Base-by-base conservation (phyloP, 2,329 filamentous ascomycete genomes). In the Colletotrichum tropicicola region DNA sequence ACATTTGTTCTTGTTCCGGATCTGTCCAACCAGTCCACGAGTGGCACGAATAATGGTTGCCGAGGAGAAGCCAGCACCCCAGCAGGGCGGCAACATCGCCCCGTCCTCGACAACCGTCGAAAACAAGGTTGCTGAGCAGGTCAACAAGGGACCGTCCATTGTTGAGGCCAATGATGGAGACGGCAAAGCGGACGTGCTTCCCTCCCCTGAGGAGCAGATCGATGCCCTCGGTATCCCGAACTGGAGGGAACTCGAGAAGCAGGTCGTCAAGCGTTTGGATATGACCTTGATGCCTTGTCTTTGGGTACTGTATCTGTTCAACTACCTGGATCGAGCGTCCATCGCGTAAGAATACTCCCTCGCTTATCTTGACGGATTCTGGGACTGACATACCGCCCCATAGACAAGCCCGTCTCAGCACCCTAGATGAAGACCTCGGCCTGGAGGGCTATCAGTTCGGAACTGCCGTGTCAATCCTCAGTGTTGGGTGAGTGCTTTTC, bases 381-480 rank as follows among this genome's bases (percentile, higher is more conserved):
- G 15, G 21, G 25, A 13, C 32, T 39, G 30, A 21, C 2, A 6
- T 5, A 3, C 9, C 6, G 15, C 1, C 15, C 17, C 2, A 7
- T 15, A 73, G 70, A 4, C 70, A 73, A 62, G 72, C 70, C 10
- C 61, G 68, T 17, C 68, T 73, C 1, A 68, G 65, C 5, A 55
- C 56, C 1, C 67, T 73, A 8, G 67, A 73, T n/a, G 54, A 68
- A 12, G 71, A 74, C 23, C 67, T 74, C 4, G 66, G 60, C 2
- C 70, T 74, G 4, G 43, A 67, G 1, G 69, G 70, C 1, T 69
- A 66, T 7, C 63, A 73, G 21, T 74, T 70, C 39, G 71, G 70
- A 12, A 66, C 69, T 8, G 72, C 72, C 1, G 70, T 74, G 0
- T 66, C 59, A 13, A 73, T 73, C 17, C 49, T 74, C 7, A 73